These are phyloP conservation scores for Phytophthora boehmeriae DNA, from an alignment of 352 stramenopile genomes.

Conservation along the genomic window DNA sequence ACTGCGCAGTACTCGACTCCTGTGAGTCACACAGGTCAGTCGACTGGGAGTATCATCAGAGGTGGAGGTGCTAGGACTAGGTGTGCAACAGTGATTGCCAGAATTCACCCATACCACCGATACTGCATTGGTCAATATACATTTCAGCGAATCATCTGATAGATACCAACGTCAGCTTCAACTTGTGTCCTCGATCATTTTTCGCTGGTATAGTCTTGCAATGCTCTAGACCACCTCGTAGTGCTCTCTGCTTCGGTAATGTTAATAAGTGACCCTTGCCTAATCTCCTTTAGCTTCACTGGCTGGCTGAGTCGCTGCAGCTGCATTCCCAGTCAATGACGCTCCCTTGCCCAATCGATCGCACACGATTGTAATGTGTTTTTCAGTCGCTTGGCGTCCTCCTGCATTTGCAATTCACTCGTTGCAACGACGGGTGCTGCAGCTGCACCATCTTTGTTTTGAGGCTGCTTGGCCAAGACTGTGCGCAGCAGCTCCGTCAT, in stretches of 20 bases:
- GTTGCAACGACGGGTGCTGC: constrained; percentile 24
- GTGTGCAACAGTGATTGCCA: too few species aligned
- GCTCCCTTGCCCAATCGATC: constrained; percentile 87
- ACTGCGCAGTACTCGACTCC: too few species aligned
- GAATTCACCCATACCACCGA: too few species aligned
- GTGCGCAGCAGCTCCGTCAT: constrained; percentile 89
- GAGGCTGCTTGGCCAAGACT: constrained; percentile 66
- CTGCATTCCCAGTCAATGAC: constrained; percentile 30
- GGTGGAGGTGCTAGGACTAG: too few species aligned
- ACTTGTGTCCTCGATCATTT: constrained; percentile 32
- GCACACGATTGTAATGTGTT: constrained; percentile 91
- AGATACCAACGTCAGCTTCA: constrained; percentile 23
- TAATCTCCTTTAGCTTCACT: constrained; percentile 36
- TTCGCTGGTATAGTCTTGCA: constrained; percentile 11
- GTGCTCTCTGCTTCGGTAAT: not conserved
- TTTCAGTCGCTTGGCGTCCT: constrained; percentile 90
- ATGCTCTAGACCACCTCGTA: not conserved
- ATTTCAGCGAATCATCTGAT: not conserved
- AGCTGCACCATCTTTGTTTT: constrained; percentile 38
- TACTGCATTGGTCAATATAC: not conserved
- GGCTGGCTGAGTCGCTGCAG: constrained; percentile 4
- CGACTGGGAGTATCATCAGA: not conserved
- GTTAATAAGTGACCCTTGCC: not conserved
- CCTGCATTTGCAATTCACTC: constrained; percentile 63
- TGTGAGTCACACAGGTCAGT: not conserved